A percentile compares a stretch with the other conserved stretches of the same genome.
phyloP scores from a whole-genome alignment of 2,329 filamentous ascomycete genomes.

The Colletotrichum sp. region DNA sequence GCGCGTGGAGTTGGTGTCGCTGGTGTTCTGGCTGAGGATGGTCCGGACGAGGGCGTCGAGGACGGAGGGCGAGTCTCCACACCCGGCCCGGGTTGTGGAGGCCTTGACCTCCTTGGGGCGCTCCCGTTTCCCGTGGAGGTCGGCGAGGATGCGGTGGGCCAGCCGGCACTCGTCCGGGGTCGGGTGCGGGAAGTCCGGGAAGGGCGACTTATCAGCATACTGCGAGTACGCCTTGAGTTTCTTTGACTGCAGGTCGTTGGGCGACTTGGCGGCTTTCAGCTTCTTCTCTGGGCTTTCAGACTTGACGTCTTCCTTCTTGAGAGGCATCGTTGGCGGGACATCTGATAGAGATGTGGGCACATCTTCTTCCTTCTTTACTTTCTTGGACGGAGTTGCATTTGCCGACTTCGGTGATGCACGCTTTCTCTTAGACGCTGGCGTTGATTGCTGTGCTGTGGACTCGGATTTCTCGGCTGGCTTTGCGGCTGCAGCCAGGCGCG shows the following conservation, averaged over 20 bases:
- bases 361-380: conserved; percentile 22
- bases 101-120: conserved; percentile 67
- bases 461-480: background rate
- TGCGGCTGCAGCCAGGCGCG: conserved; percentile 4
- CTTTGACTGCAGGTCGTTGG: conserved; percentile 38
- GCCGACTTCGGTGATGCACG: background rate
- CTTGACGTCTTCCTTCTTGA: conserved; percentile 12
- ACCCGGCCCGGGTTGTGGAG: conserved; percentile 69
- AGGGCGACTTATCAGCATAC: conserved; percentile 59
- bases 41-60: conserved; percentile 58
- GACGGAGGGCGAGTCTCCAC: conserved; percentile 54
- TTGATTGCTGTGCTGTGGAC: background rate
- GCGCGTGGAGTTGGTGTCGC: conserved; percentile 59
- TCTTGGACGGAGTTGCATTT: conserved; percentile 1
- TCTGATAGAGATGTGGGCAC: background rate
- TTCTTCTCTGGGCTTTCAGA: conserved; percentile 1
- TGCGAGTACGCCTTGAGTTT: conserved; percentile 49
- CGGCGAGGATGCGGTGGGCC: conserved; percentile 69
- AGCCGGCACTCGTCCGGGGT: conserved; percentile 71
- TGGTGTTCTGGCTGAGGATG: conserved; percentile 60
- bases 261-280: background rate
- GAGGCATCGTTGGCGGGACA: background rate
- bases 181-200: conserved; percentile 69
- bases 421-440: conserved; percentile 11
- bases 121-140: conserved; percentile 67